Evolutionary conservation across 2,329 filamentous ascomycete genomes (phyloP), one percentile per base, ranked within the genome.

Genomic region (Delphinella strobiligena): DNA sequence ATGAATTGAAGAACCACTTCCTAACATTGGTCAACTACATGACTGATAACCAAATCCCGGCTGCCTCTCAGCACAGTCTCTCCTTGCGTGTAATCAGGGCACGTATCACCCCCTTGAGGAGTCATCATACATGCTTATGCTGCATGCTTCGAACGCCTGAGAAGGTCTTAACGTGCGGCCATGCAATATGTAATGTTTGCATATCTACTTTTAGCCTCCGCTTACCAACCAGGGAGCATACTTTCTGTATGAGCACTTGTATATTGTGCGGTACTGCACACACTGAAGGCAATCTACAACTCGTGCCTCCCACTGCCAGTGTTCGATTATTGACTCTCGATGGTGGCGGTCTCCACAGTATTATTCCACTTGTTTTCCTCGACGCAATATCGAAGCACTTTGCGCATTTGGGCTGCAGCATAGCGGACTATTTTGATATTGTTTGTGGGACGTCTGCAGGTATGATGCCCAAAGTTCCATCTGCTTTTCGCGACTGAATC

Each of bases 321-420:
- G 42, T 58, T 11, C 40, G 57, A 27, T 44, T 62, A 15, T 43
- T 63, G 7, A 53, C 52, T 40, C 49, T 65, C 42, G 59, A 65
- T 49, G 58, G 58, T 10, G 58, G 59, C 8, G 51, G 53, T 3
- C 36, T 53, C 9, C 42, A 48, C 31, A 48, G 52, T 1, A 45
- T 56, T 14, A 46, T 54, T 15, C 51, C 49, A 9, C 41, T 56
- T 7, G 42, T 44, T 3, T 47, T 51, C 34, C 42, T 55, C 4
- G 30, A 43, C 12, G 22, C 43, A 15, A 12, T 55, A 2, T 43
- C 55, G 18, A 24, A 32, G 3, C 16, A 35, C 14, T 38, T 55
- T 4, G n/a, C 24, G 5, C 10, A 18, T 5, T 44, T 52, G 18
- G 34, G 42, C 12, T 34, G 47, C 16, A 44, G 45, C 3, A 10